Base-by-base conservation (phyloP, 2,329 filamentous ascomycete species). In the Lachnellula arida region DNA sequence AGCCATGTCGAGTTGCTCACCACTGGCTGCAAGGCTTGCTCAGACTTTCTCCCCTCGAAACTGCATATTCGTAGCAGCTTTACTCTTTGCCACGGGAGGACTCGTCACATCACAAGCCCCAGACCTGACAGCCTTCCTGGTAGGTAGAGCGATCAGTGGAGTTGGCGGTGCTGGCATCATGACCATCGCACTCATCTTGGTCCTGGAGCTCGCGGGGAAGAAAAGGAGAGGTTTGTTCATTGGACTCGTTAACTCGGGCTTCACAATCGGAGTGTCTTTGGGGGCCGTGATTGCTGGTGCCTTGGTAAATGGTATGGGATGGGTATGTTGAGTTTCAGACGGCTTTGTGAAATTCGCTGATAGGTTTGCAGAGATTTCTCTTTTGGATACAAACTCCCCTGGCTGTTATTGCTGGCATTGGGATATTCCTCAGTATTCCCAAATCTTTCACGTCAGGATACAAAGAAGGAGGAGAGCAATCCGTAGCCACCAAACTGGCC, bases 381-480 rank as follows among this genome's bases (percentile, higher is more conserved):
- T 94, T 94, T 69, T 86, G 84, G 75, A 72, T 84, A 3, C 90
- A 95, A 69, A 78, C 82, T 1, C 88, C 89, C 0, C 63, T 87
- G 2, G 77, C 81, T 4, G 60, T 91, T 2, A 39, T 84, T 1
- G 81, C 84, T 2, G 88, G 86, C 0, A 65, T 82, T 0, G 77
- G 79, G 0, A 76, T 91, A 1, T 85, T 85, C 55, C 71, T 88
- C 23, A 83, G 82, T 51, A 82, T 94, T 17, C 89, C 89, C 52
- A 62, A 73, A 56, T 54, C 67, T 52, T 73, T 73, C 50, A 67
- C 61, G 17, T 65, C 64, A 11, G 62, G 65, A 1, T 46, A 70
- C n/a, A 73, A 73, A 59, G 67, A 69, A 56, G 68, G 60, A 53
- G 60, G 53, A 57, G 72, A 72, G 47, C 49, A 40, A n/a, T 74